Percentiles rank a stretch among this genome's conserved stretches.
Evolutionary conservation across 805 yeast genomes (phyloP).

Genomic region (Candida succiphila): DNA sequence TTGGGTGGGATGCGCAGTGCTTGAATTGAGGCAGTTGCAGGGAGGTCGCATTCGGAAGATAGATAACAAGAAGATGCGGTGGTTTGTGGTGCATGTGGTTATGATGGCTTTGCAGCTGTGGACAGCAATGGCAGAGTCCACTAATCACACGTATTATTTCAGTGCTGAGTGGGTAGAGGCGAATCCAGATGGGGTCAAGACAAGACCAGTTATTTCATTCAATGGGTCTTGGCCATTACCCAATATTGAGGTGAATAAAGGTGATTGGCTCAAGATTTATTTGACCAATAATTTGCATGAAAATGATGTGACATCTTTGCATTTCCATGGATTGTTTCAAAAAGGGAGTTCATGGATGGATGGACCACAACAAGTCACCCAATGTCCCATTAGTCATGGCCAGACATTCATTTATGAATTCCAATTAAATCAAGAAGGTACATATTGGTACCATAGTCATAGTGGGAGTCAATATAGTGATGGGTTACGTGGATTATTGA

Average conservation of each 20-base stretch:
- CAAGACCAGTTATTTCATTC: constrained; percentile 53
- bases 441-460: constrained; percentile 83
- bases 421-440: constrained; percentile 62
- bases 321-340: constrained; percentile 74
- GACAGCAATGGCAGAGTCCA: constrained; percentile 9
- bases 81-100: neutral
- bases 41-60: too few species aligned
- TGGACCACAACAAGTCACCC: constrained; percentile 73
- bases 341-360: constrained; percentile 56
- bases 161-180: constrained; percentile 51
- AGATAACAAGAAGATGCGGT: neutral
- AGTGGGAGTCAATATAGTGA: constrained; percentile 71
- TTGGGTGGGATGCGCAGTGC: too few species aligned
- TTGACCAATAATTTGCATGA: constrained; percentile 58
- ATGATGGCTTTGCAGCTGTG: neutral
- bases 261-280: constrained; percentile 51
- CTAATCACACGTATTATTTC: constrained; percentile 47
- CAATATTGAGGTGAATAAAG: constrained; percentile 49
- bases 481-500: constrained; percentile 62
- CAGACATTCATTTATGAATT: constrained; percentile 61
- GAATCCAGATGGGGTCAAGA: constrained; percentile 55
- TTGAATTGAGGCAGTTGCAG: too few species aligned
- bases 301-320: constrained; percentile 49
- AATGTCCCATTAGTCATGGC: constrained; percentile 69
- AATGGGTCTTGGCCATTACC: constrained; percentile 72